phyloP scores from a whole-genome alignment of 164 flowering plant species.

The Vitis rupestris region DNA sequence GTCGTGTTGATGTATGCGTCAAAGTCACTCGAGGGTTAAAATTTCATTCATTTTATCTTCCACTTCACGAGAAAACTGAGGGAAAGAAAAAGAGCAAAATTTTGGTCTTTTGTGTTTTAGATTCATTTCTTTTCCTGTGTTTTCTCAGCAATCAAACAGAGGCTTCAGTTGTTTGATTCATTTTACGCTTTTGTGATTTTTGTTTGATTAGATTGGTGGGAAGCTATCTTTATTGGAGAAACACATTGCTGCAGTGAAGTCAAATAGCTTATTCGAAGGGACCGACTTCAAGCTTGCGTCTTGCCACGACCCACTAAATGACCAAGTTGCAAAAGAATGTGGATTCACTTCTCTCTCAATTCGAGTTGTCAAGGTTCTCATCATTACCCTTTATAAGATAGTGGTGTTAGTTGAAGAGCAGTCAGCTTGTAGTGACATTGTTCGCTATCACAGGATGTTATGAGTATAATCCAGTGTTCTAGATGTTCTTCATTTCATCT shows the following conservation, averaged over 20 bases:
- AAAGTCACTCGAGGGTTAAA: no score
- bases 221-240: slow-evolving; percentile 52
- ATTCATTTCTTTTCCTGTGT: no score
- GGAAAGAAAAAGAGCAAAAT: background rate
- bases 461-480: no score
- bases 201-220: slow-evolving; percentile 71
- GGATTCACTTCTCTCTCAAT: slow-evolving; percentile 91
- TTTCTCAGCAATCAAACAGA: no score
- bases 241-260: slow-evolving; percentile 66
- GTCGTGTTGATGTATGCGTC: no score
- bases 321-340: slow-evolving; percentile 71
- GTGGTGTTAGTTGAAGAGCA: background rate
- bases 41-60: no score
- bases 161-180: background rate
- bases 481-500: no score
- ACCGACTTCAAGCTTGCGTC: slow-evolving; percentile 97
- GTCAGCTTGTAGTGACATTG: background rate
- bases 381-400: background rate
- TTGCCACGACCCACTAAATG: slow-evolving; percentile 50
- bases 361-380: slow-evolving; percentile 74
- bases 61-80: no score
- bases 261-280: slow-evolving; percentile 64
- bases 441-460: background rate
- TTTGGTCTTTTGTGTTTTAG: background rate
- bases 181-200: slow-evolving; percentile 1